Base-by-base conservation (phyloP, 2,329 filamentous ascomycete genomes). In the Arachnomyces sp. region DNA sequence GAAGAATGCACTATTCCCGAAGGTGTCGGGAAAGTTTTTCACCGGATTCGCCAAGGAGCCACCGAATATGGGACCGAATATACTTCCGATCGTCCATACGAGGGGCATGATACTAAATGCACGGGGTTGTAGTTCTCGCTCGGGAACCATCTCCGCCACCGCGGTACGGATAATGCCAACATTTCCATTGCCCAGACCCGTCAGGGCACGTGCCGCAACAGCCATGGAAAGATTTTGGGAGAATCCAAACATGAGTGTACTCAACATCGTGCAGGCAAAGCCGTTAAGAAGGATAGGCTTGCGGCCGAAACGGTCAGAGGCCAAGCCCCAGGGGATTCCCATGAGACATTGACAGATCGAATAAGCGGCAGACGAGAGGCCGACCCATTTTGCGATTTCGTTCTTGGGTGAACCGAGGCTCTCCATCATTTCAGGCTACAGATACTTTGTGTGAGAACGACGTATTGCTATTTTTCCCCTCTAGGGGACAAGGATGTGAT, bases 101-200 rank as follows among this genome's bases (percentile, higher is more conserved):
- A 96, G 66, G 3, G 90, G 90, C 89, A 96, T 95, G 34, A 96
- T 72, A 48, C 83, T 88, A 61, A 96, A 96, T 0, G 92, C 92
- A 38, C 80, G 73, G 0, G 90, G 89, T 56, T 95, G 90, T 5
- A 95, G 71, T 55, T 88, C 84, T 59, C 77, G 87, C 60, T 92
- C 80, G 0, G 87, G 85, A 2, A 95, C 88, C 74, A 95, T 80
- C 61, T 95, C 90, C 0, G 90, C 90, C 2, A 95, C 88, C 68
- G 92, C 87, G 12, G 87, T 94, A 49, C 89, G 71, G 47, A 95
- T 82, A 46, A 95, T 95, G 1, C 92, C 85, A n/a, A 90, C 82
- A 56, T 95, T 96, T 39, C 90, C 92, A 56, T 95, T 95, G 33
- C 84, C 81, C 7, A 82, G 74, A 2, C 92, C 90, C 51, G 86